phyloP scores from a whole-genome alignment of 116 monocot species.

The Trichopus zeylanicus region DNA sequence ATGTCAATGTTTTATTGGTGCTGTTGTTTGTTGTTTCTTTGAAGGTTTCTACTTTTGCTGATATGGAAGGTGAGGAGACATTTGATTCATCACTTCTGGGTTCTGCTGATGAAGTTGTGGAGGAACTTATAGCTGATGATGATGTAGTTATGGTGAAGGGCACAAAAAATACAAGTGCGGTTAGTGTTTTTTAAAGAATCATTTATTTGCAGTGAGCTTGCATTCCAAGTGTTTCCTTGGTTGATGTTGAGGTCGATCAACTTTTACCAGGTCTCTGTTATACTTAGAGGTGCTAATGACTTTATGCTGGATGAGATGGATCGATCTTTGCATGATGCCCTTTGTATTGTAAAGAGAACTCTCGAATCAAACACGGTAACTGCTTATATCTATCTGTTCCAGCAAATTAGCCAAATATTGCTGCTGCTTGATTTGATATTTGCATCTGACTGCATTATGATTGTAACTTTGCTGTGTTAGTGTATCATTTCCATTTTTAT shows the following conservation, averaged over 20 bases:
- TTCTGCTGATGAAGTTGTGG: constrained; percentile 85
- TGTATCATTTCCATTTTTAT: not conserved
- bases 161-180: constrained; percentile 81
- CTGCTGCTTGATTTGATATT: not conserved
- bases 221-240: not conserved
- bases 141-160: constrained; percentile 91
- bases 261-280: constrained; percentile 31
- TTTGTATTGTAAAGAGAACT: constrained; percentile 93
- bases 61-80: constrained; percentile 98
- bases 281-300: constrained; percentile 94
- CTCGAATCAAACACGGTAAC: constrained; percentile 88
- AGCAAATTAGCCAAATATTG: not conserved
- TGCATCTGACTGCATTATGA: no score
- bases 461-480: no score
- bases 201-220: not conserved
- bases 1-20: not conserved
- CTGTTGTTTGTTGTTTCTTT: not conserved
- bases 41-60: constrained; percentile 95
- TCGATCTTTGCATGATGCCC: constrained; percentile 86
- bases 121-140: constrained; percentile 87
- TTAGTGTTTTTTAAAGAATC: constrained; percentile 23
- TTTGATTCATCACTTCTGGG: constrained; percentile 89
- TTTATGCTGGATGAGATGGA: constrained; percentile 99
- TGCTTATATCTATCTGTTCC: not conserved
- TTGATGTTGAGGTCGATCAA: not conserved